Base-by-base conservation (phyloP, 306 rosid species). In the Gynostemma pentaphyllum region DNA sequence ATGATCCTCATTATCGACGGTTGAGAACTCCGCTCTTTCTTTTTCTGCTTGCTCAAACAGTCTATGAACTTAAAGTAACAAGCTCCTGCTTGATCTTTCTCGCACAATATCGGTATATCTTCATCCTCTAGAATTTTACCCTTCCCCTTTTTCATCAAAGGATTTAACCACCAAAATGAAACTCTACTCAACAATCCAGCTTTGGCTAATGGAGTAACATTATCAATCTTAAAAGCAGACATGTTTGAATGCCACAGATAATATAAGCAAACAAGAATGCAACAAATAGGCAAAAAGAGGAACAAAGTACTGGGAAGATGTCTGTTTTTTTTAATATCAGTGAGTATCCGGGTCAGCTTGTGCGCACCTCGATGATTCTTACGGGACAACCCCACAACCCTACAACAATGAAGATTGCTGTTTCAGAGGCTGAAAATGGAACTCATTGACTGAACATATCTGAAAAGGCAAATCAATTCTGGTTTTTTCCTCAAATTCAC, bases 121-220 rank as follows among this genome's bases (percentile, higher is more conserved):
- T 85, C 79, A 0, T 82, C 87, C 64, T 67, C 70, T 1, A 91
- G 84, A 23, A 82, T 67, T 73, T 82, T 85, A 77, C 79, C 75
- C 67, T 79, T 81, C 2, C 97, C 95, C 67, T 7, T 77, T 76
- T 75, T 85, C 97, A 91, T 85, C 79, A 91, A 68, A 39, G 95
- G 47, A 72, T 91, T 85, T 72, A 91, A 42, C 97, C 97, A 91
- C 97, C 91, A 83, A 64, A 87, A 81, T 27, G 89, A 70, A 62
- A 79, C 47, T 59, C 26, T 78, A 62, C 69, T 80, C 37, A 83
- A 70, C 71, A 75, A 68, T 68, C 97, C 97, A 50, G 95, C 86
- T 68, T 75, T 68, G 51, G 84, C 72, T 67, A 85, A 83, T 23
- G 68, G 80, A 10, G 95, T 83, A 19, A 76, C 78, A 27, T 49